Percentiles rank a stretch among this genome's conserved stretches.
Evolutionary conservation across 75 land plant genomes (phyloP).

Genomic region (Selaginella moellendorffii): DNA sequence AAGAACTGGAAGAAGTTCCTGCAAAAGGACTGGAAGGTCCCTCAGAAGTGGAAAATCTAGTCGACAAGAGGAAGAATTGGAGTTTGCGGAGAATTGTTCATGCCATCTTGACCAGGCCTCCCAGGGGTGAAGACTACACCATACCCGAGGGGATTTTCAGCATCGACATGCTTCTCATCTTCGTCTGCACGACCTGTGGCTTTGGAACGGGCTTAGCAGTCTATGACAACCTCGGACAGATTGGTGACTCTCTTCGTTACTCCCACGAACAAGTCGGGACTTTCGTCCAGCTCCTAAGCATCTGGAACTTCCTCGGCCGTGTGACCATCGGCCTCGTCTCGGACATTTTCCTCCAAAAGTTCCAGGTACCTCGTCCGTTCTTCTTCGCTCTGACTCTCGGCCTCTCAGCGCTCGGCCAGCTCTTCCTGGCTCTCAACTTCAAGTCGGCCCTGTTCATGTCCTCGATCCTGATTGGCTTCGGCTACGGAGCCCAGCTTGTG

Average conservation of each 20-base stretch:
- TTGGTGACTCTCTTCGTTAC: slow-evolving; percentile 49
- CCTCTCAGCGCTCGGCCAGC: slow-evolving; percentile 22
- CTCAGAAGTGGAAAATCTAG: neutral
- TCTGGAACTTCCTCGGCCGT: slow-evolving; percentile 62
- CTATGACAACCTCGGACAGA: slow-evolving; percentile 70
- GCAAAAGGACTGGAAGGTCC: neutral
- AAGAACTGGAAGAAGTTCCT: neutral
- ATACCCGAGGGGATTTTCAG: slow-evolving; percentile 47
- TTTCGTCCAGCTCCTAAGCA: slow-evolving; percentile 51
- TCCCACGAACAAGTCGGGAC: slow-evolving; percentile 27
- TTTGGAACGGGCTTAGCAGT: slow-evolving; percentile 45
- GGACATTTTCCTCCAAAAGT: slow-evolving; percentile 15
- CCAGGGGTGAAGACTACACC: slow-evolving; percentile 53
- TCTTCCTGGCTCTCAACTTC: slow-evolving; percentile 26
- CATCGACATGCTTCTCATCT: slow-evolving; percentile 44
- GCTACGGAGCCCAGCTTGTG: slow-evolving; percentile 38
- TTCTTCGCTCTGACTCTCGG: slow-evolving; percentile 10
- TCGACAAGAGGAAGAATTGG: neutral
- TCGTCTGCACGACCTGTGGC: slow-evolving; percentile 31
- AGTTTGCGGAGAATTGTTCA: too few species aligned
- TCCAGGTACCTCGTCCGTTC: slow-evolving; percentile 6
- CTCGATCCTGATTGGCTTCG: slow-evolving; percentile 38
- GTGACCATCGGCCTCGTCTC: slow-evolving; percentile 41
- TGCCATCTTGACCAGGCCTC: slow-evolving; percentile 8
- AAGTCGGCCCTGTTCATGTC: slow-evolving; percentile 29